A percentile compares a stretch with the other conserved stretches of the same genome.
phyloP scores from a whole-genome alignment of 176 grass and related monocot species.

The barley (Hordeum vulgare) region MorexV3_pseudomolecules_assembly NC_058520.1:496646838-496647337 shows the following conservation, averaged over 20 bases:
- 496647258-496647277: background rate
- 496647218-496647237: constrained; percentile 22
- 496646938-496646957: constrained; percentile 11
- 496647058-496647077: constrained; percentile 4
- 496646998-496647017: constrained; percentile 49
- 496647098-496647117: constrained; percentile 19
- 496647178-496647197: background rate
- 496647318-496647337: background rate
- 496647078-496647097: background rate
- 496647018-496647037: constrained; percentile 16
- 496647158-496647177: background rate
- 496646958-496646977: constrained; percentile 15
- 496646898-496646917: background rate
- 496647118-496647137: constrained; percentile 8
- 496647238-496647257: background rate
- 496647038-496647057: constrained; percentile 19
- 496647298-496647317: background rate
- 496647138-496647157: constrained; percentile 27
- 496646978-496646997: constrained; percentile 53
- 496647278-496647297: background rate
- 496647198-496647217: background rate
- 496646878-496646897: background rate
- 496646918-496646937: background rate
- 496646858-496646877: background rate
- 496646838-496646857: background rate